Percentiles rank a stretch among this genome's conserved stretches.
Evolutionary conservation across 768 basidiomycete genomes (phyloP).

Genomic region (Podaxis mareebaensis): DNA sequence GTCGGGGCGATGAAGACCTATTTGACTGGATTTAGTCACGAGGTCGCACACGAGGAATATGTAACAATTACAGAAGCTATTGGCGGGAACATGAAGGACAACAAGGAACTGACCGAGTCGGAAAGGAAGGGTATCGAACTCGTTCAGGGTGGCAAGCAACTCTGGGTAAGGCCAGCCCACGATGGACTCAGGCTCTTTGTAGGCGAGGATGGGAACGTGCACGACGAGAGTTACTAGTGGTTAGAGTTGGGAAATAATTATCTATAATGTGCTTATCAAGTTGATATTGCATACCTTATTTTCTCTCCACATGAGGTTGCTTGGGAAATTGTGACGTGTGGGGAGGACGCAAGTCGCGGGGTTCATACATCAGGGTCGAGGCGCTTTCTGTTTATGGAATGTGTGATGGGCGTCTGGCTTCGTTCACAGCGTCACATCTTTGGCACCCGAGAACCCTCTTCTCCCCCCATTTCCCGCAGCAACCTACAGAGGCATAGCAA

Average conservation of each 20-base stretch:
- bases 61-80: conserved; percentile 59
- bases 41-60: conserved; percentile 79
- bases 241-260: not conserved
- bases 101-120: conserved; percentile 27
- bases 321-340: not conserved
- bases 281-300: not conserved
- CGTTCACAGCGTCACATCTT: conserved; percentile 2
- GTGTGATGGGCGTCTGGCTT: conserved; percentile 6
- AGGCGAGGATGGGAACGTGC: conserved; percentile 36
- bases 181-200: conserved; percentile 69
- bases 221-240: conserved; percentile 50
- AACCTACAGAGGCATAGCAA: not conserved
- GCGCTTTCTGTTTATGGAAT: conserved; percentile 5
- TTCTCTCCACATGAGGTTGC: not conserved
- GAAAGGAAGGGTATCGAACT: conserved; percentile 45
- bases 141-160: conserved; percentile 44
- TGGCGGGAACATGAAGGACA: conserved; percentile 35
- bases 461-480: not conserved
- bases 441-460: not conserved
- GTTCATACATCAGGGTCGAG: not conserved
- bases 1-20: conserved; percentile 67
- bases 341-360: not conserved
- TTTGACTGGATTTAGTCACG: conserved; percentile 74
- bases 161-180: conserved; percentile 73
- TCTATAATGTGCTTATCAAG: not conserved